Evolutionary conservation across 257 asterid species (phyloP), one percentile per base, ranked within the genome.

Genomic region (Coffea eugenioides): DNA sequence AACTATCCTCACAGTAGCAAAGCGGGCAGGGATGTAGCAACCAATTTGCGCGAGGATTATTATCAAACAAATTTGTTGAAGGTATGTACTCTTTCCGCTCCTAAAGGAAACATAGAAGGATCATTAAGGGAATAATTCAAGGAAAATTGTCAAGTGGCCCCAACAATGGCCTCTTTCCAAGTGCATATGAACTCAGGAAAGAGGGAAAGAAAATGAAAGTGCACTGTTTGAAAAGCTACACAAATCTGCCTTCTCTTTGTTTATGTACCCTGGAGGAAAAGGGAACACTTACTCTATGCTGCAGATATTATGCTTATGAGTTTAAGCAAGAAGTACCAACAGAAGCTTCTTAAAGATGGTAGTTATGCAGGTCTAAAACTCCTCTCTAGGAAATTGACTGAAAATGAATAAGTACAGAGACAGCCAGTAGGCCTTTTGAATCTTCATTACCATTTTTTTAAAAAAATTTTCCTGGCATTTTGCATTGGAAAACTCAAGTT

Each of bases 41-140:
- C 99, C 99, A 87, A 92, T 89, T 87, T 95, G 99, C 78, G 99
- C 99, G 52, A 95, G 97, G 88, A 95, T 93, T 90, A 93, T 90
- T 31, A 90, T 84, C 82, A 93, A 82, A 83, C 99, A 93, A 86
- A 93, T 85, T 90, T 93, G 99, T 83, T 95, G 99, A 88, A 93
- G 98, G 86, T 91, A 95, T 75, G 99, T 93, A 83, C 98, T 95
- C 90, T 95, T 95, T 82, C 98, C 99, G 76, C 99, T 95, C 99
- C 99, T 95, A 73, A 73, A 87, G 74, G 68, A 74, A 83, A 82
- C 73, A 88, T 49, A 64, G 27, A 23, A 69, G 69, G 15, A 73
- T 69, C 64, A 78, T 15, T n/a, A 31, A 14, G 39, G 39, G 64
- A 39, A 15, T 65, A 43, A 31, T 76, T 46, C 65, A 31, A 77